Evolutionary conservation across 2,329 filamentous ascomycete species (phyloP).

Genomic region (Trichoderma semiorbis): DNA sequence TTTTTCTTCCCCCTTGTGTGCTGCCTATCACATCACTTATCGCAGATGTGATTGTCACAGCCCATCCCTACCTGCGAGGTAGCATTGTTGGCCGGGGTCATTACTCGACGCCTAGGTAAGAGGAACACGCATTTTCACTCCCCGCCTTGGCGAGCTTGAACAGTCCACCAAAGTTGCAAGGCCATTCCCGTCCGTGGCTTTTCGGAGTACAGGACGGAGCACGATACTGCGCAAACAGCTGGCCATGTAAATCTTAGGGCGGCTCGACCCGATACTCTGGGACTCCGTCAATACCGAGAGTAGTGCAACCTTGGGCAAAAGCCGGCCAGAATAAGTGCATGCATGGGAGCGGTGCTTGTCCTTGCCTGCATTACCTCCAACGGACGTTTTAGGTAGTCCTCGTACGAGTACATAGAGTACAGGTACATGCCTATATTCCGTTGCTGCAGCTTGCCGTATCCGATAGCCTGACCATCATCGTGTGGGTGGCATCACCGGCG

Average conservation of each 20-base stretch:
- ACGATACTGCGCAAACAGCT: not conserved
- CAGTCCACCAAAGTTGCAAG: not conserved
- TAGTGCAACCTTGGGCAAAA: not conserved
- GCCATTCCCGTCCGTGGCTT: not conserved
- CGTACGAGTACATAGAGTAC: not conserved
- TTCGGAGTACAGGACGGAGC: not conserved
- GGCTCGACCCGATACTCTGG: constrained; percentile 10
- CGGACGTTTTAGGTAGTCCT: not conserved
- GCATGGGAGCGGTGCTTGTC: not conserved
- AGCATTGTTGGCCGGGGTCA: not conserved
- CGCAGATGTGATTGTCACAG: not conserved
- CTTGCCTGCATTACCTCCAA: not conserved
- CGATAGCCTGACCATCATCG: not conserved
- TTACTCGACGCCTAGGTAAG: not conserved
- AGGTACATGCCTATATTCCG: not conserved
- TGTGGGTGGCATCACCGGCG: constrained; percentile 6
- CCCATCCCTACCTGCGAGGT: not conserved
- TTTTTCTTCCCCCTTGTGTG: not conserved
- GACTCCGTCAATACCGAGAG: not conserved
- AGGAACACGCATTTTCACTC: not conserved
- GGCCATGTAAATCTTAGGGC: not conserved
- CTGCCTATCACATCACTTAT: not conserved
- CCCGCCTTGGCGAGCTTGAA: not conserved
- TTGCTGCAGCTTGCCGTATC: not conserved
- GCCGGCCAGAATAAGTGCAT: not conserved